phyloP scores from a whole-genome alignment of 805 yeast genomes.

The Teunomyces barrocoloradensis region DNA sequence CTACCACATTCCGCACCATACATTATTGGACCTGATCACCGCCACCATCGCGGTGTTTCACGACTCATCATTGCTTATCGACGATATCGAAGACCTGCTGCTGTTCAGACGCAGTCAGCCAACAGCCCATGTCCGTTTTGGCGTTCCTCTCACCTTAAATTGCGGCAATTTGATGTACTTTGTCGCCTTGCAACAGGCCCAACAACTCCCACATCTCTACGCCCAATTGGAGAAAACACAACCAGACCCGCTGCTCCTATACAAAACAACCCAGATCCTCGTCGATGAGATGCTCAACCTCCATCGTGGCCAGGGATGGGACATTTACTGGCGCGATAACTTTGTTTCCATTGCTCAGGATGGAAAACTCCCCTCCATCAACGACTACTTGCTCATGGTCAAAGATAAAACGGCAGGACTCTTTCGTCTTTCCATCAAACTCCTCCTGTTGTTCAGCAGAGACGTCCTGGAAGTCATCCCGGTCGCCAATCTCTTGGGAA shows the following conservation, averaged over 20 bases:
- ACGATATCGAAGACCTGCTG: constrained; percentile 86
- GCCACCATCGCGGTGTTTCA: constrained; percentile 34
- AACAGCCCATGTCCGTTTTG: constrained; percentile 75
- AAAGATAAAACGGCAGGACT: constrained; percentile 86
- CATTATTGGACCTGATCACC: constrained; percentile 23
- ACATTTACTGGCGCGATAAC: constrained; percentile 81
- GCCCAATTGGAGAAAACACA: not conserved
- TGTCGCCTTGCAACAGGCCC: constrained; percentile 55
- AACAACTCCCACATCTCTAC: constrained; percentile 13
- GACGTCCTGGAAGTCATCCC: constrained; percentile 40
- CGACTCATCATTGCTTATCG: constrained; percentile 46
- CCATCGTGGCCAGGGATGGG: constrained; percentile 89
- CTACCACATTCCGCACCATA: constrained; percentile 24
- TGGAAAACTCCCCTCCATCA: constrained; percentile 21
- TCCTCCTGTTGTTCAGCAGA: constrained; percentile 46
- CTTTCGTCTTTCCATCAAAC: constrained; percentile 67
- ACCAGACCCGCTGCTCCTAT: constrained; percentile 11
- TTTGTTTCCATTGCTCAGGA: constrained; percentile 10
- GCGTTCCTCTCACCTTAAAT: constrained; percentile 77
- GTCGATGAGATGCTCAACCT: constrained; percentile 74
- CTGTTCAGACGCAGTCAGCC: constrained; percentile 71
- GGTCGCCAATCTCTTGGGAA: constrained; percentile 74
- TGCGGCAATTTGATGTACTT: constrained; percentile 83
- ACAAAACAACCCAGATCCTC: constrained; percentile 41
- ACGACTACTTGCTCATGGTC: constrained; percentile 73